A percentile compares a stretch with the other conserved stretches of the same genome.
Conservation (phyloP, 176 grass and related monocot genomes). For the Guadua angustifolia region DNA sequence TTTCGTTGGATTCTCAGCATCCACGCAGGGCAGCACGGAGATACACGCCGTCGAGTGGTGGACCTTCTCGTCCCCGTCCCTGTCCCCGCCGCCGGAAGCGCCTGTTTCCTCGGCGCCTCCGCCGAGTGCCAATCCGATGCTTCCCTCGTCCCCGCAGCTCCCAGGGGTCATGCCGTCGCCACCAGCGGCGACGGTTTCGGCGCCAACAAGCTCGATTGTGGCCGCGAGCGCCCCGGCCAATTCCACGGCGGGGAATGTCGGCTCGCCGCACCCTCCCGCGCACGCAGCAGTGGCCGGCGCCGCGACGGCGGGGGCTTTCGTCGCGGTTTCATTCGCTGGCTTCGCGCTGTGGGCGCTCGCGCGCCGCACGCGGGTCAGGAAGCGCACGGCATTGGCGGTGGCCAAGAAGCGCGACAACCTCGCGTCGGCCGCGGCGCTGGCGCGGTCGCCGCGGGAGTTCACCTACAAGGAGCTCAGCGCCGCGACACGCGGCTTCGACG, state of each 20-base stretch:
- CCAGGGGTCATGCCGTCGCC: conserved; percentile 31
- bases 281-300: conserved; percentile 75
- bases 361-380: conserved; percentile 41
- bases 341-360: conserved; percentile 70
- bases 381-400: conserved; percentile 20
- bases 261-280: conserved; percentile 18
- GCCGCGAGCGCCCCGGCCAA: conserved; percentile 49
- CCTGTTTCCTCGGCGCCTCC: not conserved
- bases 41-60: conserved; percentile 92
- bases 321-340: conserved; percentile 67
- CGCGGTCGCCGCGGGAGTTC: conserved; percentile 74
- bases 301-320: conserved; percentile 74
- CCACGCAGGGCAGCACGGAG: conserved; percentile 96
- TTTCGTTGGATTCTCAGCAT: conserved; percentile 75
- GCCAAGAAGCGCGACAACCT: conserved; percentile 53
- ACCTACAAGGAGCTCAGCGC: conserved; percentile 82
- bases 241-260: not conserved
- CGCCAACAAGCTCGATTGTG: conserved; percentile 34
- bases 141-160: conserved; percentile 30
- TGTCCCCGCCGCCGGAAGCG: conserved; percentile 27
- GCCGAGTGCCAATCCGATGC: not conserved
- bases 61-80: conserved; percentile 66
- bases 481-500: conserved; percentile 63
- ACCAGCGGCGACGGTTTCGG: not conserved
- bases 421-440: conserved; percentile 63